Percentiles rank a stretch among this genome's conserved stretches.
Evolutionary conservation across 192 early-diverging fungal genomes (phyloP).

Genomic region (Mortierella antarctica): DNA sequence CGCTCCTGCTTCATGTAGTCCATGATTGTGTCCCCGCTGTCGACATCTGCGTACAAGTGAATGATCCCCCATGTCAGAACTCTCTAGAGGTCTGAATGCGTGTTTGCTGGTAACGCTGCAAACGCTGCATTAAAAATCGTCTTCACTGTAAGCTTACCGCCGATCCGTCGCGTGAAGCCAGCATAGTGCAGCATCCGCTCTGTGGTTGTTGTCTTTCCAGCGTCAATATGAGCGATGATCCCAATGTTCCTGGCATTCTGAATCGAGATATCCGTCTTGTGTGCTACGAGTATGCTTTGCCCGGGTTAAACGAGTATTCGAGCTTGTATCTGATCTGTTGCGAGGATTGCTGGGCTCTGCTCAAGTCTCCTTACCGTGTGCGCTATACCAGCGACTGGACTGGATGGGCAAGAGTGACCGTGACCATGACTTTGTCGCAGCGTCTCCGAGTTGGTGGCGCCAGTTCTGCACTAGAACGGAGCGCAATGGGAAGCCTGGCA

Average conservation of each 20-base stretch:
- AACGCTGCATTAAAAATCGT: not conserved
- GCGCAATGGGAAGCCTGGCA: too few species aligned
- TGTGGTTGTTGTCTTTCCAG: slow-evolving; percentile 96
- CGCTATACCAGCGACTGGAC: slow-evolving; percentile 41
- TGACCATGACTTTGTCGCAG: not conserved
- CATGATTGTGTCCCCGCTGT: slow-evolving; percentile 94
- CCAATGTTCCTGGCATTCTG: slow-evolving; percentile 84
- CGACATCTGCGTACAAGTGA: slow-evolving; percentile 70
- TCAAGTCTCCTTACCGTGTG: slow-evolving; percentile 24
- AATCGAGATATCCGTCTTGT: slow-evolving; percentile 47
- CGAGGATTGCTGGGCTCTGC: not conserved
- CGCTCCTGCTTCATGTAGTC: slow-evolving; percentile 91
- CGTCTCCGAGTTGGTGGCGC: too few species aligned
- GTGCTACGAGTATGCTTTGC: slow-evolving; percentile 3
- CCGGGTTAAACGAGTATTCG: not conserved
- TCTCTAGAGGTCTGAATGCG: not conserved
- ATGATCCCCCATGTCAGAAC: too few species aligned
- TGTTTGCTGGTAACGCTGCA: not conserved
- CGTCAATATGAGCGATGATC: slow-evolving; percentile 98
- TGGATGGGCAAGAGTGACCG: slow-evolving; percentile 1
- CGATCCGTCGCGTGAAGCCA: slow-evolving; percentile 87
- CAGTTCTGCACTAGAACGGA: too few species aligned
- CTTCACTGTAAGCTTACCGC: slow-evolving; percentile 61
- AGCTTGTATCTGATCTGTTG: not conserved
- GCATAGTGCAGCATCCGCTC: slow-evolving; percentile 98